Evolutionary conservation across 225 moss, liverwort and hornwort genomes (phyloP).

Genomic region (Marchantia paleacea): DNA sequence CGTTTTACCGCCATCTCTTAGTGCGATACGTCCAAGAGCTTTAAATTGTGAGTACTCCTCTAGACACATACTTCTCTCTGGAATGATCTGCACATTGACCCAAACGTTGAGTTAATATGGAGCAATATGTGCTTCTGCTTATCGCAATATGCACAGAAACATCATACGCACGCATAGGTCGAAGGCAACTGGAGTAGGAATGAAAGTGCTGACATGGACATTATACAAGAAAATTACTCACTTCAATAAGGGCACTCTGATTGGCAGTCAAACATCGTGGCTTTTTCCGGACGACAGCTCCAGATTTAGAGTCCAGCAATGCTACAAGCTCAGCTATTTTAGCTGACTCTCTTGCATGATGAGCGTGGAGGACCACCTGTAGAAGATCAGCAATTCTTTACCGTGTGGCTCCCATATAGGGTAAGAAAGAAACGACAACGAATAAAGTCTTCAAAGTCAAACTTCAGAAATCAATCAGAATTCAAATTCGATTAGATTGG

Average conservation of each 20-base stretch:
- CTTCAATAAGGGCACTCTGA: slow-evolving; percentile 95
- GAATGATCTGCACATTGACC: slow-evolving; percentile 64
- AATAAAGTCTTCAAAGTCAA: background rate
- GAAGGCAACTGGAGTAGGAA: background rate
- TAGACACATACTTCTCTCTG: slow-evolving; percentile 77
- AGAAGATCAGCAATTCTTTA: background rate
- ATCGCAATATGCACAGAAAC: no score
- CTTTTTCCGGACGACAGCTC: slow-evolving; percentile 65
- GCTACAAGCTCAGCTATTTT: slow-evolving; percentile 70
- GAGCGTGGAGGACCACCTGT: slow-evolving; percentile 85
- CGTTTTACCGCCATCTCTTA: slow-evolving; percentile 85
- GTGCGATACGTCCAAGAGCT: slow-evolving; percentile 80
- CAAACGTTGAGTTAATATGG: background rate
- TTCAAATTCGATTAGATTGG: background rate
- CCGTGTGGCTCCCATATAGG: no score
- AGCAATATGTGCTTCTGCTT: no score
- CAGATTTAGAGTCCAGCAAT: slow-evolving; percentile 89
- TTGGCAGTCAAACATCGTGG: slow-evolving; percentile 89
- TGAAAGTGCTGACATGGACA: background rate
- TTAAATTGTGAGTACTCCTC: slow-evolving; percentile 73
- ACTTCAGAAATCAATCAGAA: background rate
- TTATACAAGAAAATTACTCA: slow-evolving; percentile 14
- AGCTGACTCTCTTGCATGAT: slow-evolving; percentile 79
- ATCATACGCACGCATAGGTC: background rate
- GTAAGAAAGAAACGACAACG: background rate